A percentile compares a stretch with the other conserved stretches of the same genome.
These are phyloP conservation scores for Paracoccidioides lutzii DNA, from an alignment of 2,329 filamentous ascomycete genomes.

Conservation along the genomic window DNA sequence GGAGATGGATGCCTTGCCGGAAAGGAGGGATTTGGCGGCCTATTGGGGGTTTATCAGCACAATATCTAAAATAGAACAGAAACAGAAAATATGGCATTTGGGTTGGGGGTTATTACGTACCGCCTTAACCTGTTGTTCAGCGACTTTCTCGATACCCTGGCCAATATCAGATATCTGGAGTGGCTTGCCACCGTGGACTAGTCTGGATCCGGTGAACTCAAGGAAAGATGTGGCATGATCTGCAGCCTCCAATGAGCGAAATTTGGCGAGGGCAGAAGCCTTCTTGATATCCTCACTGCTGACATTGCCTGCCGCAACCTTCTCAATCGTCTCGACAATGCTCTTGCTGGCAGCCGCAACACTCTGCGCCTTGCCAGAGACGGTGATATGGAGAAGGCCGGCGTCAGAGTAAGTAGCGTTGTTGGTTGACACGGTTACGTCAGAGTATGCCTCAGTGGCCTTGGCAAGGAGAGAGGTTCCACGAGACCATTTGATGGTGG, in stretches of 20 bases:
- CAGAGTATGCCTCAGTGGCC: conserved; percentile 53
- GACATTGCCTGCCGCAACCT: conserved; percentile 60
- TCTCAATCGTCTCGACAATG: conserved; percentile 70
- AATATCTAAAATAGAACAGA: conserved; percentile 6
- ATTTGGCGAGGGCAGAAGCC: conserved; percentile 86
- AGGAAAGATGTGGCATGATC: conserved; percentile 67
- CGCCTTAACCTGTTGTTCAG: conserved; percentile 69
- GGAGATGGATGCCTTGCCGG: conserved; percentile 78
- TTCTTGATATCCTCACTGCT: conserved; percentile 80
- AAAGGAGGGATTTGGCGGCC: conserved; percentile 78
- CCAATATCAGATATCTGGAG: conserved; percentile 72
- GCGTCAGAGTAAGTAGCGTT: conserved; percentile 88
- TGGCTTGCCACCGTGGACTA: conserved; percentile 68
- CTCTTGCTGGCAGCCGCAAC: conserved; percentile 63
- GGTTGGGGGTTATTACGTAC: conserved; percentile 42
- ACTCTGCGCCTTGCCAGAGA: conserved; percentile 60
- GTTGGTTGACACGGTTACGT: conserved; percentile 57
- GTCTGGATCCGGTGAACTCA: conserved; percentile 69
- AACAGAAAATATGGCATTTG: conserved; percentile 1
- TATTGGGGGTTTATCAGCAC: conserved; percentile 32
- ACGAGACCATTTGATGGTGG: conserved; percentile 86
- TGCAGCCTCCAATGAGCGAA: conserved; percentile 69
- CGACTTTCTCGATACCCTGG: conserved; percentile 68
- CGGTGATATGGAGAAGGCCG: conserved; percentile 72
- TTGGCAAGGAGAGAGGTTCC: conserved; percentile 87